Conservation (phyloP, 306 rosid species). For the Sophora flavescens region DNA sequence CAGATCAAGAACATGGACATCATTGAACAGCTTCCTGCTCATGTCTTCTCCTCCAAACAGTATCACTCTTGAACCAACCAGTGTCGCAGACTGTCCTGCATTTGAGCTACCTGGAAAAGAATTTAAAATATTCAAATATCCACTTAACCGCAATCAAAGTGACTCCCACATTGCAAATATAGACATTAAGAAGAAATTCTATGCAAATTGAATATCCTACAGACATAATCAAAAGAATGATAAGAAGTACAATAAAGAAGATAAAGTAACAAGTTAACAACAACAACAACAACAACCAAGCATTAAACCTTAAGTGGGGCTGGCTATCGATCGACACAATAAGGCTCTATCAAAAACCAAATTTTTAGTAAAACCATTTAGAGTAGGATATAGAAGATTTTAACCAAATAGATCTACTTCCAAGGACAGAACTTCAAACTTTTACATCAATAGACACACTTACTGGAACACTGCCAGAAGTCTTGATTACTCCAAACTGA, state of each 20-base stretch:
- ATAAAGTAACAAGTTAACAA: constrained; percentile 16
- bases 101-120: constrained; percentile 75
- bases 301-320: too few species aligned
- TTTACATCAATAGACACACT: constrained; percentile 40
- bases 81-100: constrained; percentile 85
- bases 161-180: constrained; percentile 23
- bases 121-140: constrained; percentile 40
- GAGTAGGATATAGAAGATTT: too few species aligned
- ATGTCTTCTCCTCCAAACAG: constrained; percentile 94
- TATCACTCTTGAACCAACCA: constrained; percentile 87
- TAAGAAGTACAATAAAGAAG: constrained; percentile 20
- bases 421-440: constrained; percentile 39
- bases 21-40: constrained; percentile 83
- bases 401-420: constrained; percentile 34
- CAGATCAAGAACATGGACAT: constrained; percentile 81
- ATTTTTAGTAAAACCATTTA: too few species aligned
- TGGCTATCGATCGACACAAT: too few species aligned
- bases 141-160: constrained; percentile 41
- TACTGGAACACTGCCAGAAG: constrained; percentile 94
- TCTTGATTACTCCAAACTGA: constrained; percentile 68
- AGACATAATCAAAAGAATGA: constrained; percentile 34
- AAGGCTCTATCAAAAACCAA: too few species aligned
- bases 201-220: constrained; percentile 17
- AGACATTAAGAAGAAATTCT: constrained; percentile 32
- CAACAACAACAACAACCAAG: too few species aligned